phyloP scores from a whole-genome alignment of 352 stramenopile genomes.

The Globisporangium abappressorium region DNA sequence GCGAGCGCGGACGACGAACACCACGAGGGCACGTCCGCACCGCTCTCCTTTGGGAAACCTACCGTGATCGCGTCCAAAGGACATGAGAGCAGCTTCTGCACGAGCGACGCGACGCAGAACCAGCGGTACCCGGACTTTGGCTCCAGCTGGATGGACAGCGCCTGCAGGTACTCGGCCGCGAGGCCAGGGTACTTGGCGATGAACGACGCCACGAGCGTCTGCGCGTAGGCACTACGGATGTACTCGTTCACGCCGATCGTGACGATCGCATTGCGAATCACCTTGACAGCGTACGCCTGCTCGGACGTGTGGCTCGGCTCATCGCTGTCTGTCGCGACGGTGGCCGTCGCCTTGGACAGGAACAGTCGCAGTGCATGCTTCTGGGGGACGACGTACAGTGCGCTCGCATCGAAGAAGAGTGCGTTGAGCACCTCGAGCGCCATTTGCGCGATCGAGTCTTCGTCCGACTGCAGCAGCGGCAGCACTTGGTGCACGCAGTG shows the following conservation, averaged over 20 bases:
- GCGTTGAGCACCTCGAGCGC: conserved; percentile 39
- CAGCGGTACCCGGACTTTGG: conserved; percentile 72
- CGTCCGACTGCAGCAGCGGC: conserved; percentile 57
- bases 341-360: conserved; percentile 33
- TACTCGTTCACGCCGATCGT: conserved; percentile 68
- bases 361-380: conserved; percentile 45
- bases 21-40: conserved; percentile 23
- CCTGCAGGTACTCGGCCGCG: conserved; percentile 54
- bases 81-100: conserved; percentile 63
- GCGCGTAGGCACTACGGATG: conserved; percentile 43
- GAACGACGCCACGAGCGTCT: conserved; percentile 55
- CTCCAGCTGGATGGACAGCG: conserved; percentile 62
- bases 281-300: conserved; percentile 47
- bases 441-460: conserved; percentile 35
- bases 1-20: conserved; percentile 51
- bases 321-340: conserved; percentile 2
- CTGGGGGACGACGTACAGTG: conserved; percentile 50
- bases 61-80: conserved; percentile 37
- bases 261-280: conserved; percentile 63
- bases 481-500: conserved; percentile 65
- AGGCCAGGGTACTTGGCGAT: conserved; percentile 62
- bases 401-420: conserved; percentile 58
- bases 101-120: conserved; percentile 70
- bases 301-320: conserved; percentile 31
- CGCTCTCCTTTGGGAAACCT: conserved; percentile 21